Evolutionary conservation across 768 basidiomycete genomes (phyloP), one percentile per base, ranked within the genome.

Genomic region (Lyophyllum atratum): DNA sequence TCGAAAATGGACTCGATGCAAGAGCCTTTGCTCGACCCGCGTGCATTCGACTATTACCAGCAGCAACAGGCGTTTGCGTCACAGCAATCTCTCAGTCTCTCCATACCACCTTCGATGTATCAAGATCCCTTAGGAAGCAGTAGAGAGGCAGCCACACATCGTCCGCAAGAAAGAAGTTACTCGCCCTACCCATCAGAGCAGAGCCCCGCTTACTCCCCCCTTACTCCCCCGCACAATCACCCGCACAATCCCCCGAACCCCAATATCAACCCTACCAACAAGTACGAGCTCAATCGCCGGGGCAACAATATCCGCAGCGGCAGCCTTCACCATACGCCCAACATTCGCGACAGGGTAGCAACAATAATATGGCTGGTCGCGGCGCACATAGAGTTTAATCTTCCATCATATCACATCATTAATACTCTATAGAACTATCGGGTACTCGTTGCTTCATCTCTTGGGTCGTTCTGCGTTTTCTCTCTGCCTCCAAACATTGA

Each of bases 111-210:
- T 1, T 70, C 80, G 66, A 63, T 81, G 64, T 73, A 80, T 56
- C 61, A 76, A 59, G 52, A 72, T 60, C 54, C 66, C 56, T 59
- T 59, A 54, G 72, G 57, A 64, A 74, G 75, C 11, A 77, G 72
- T 4, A 76, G 86, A 45, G 84, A 88, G 62, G 86, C 87, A 5
- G 83, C 89, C 1, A 66, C 84, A 1, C 86, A 90, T 64, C 78
- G 89, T 55, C 86, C 86, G 5, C 79, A 76, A 68, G 74, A 75
- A 56, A 63, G 74, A 19, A 64, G 68, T 28, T 74, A 76, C 58
- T 73, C 76, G 14, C 72, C 75, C 49, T 60, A 65, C 48, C 59
- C 60, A 44, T 52, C 55, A 28, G 61, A 62, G 52, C 56, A 52
- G 42, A 73, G 66, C 52, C 74, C 75, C 33, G 69, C 72, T 37